Conservation (phyloP, 768 basidiomycete species). For the Russula dissimulans region DNA sequence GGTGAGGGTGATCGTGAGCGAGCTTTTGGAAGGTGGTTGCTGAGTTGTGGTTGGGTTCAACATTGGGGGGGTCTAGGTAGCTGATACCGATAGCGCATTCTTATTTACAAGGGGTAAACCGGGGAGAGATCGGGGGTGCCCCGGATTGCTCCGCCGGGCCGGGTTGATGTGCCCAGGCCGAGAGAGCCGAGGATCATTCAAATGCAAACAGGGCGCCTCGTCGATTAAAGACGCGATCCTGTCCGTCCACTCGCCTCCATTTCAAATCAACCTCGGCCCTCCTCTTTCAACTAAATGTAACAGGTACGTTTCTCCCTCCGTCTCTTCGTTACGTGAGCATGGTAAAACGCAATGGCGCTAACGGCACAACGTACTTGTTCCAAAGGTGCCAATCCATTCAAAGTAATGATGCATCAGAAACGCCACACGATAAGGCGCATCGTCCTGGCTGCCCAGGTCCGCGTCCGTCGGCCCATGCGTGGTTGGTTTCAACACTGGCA, state of each 20-base stretch:
- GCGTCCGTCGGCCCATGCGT: not conserved
- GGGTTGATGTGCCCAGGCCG: too few species aligned
- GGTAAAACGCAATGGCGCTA: not conserved
- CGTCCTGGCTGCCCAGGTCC: not conserved
- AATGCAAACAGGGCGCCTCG: not conserved
- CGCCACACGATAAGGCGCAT: slow-evolving; percentile 8
- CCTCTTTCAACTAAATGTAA: slow-evolving; percentile 2
- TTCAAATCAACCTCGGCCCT: not conserved
- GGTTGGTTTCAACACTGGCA: slow-evolving; percentile 7
- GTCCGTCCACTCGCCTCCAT: slow-evolving; percentile 4
- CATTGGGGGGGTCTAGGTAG: not conserved
- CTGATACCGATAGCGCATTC: too few species aligned
- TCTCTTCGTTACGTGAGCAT: not conserved
- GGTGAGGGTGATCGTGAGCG: slow-evolving; percentile 39
- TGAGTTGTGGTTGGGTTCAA: not conserved
- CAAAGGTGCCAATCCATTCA: slow-evolving; percentile 18
- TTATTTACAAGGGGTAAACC: too few species aligned
- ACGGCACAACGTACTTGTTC: not conserved
- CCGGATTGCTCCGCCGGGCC: too few species aligned
- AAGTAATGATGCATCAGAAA: slow-evolving; percentile 12
- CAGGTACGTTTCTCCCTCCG: not conserved
- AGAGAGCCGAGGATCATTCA: too few species aligned
- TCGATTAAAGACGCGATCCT: slow-evolving; percentile 4
- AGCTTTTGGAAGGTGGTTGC: slow-evolving; percentile 30
- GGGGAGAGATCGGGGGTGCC: too few species aligned